Conservation (phyloP, 2,329 filamentous ascomycete species). For the Tolypocladium endophyticum region DNA sequence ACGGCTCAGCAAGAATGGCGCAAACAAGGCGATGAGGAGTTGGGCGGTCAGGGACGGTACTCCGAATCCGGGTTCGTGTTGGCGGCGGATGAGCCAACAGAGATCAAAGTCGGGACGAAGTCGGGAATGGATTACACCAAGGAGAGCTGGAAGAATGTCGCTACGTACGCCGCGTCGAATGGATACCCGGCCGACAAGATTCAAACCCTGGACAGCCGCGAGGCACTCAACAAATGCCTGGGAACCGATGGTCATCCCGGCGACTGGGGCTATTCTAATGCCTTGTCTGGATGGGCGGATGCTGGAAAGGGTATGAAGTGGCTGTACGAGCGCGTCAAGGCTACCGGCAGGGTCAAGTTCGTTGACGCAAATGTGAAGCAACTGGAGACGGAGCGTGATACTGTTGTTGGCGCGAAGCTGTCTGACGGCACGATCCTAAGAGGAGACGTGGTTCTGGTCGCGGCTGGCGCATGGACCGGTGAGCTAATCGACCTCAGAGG, state of each 20-base stretch:
- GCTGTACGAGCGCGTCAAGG: constrained; percentile 43
- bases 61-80: constrained; percentile 59
- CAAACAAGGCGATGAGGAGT: constrained; percentile 39
- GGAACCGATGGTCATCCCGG: constrained; percentile 43
- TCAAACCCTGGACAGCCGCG: constrained; percentile 30
- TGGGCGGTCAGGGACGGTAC: constrained; percentile 58
- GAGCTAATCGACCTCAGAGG: constrained; percentile 68
- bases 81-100: constrained; percentile 38
- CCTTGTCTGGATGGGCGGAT: constrained; percentile 69
- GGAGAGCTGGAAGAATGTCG: constrained; percentile 51
- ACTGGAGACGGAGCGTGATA: constrained; percentile 27
- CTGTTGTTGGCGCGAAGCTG: constrained; percentile 42
- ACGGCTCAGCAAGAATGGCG: constrained; percentile 63
- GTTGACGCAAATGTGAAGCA: constrained; percentile 36
- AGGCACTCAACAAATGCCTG: constrained; percentile 32
- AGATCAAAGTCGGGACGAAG: constrained; percentile 20
- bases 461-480: constrained; percentile 80
- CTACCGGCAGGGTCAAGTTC: constrained; percentile 45
- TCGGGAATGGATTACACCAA: constrained; percentile 48
- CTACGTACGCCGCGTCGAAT: constrained; percentile 30
- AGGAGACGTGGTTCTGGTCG: constrained; percentile 68
- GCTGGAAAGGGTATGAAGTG: constrained; percentile 61
- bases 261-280: constrained; percentile 64
- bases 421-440: constrained; percentile 24
- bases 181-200: constrained; percentile 27